Base-by-base conservation (phyloP, 257 asterid genomes). In the Leonotis leonurus region DNA sequence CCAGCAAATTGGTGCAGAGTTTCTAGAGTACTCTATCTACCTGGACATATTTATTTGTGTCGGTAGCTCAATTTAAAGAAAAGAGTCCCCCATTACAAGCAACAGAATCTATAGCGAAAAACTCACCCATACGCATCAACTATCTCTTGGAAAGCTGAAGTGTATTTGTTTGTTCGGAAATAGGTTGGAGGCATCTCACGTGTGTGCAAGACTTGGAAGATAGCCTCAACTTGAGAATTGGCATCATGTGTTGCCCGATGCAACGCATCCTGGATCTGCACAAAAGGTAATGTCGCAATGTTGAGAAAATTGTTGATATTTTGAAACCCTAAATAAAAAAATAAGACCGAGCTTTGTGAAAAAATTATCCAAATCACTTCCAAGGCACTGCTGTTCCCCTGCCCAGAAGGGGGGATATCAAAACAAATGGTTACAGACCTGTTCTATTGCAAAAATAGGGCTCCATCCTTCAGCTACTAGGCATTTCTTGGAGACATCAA, bases 401-500 rank as follows among this genome's bases (percentile, higher is more conserved):
- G 14, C 7, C 39, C 3, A 41, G 45, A 51, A 62, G 16, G 39
- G 4, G 25, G 10, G 27, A 62, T 20, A 26, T 22, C 30, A 14
- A 6, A 67, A 6, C 25, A 37, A 41, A 64, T 20, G 32, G n/a
- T 43, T 20, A 36, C 56, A 48, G 16, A 87, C 99, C 96, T 93
- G 87, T 70, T 85, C 80, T 32, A 90, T 69, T 14, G 99, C 99
- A 80, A 83, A 93, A 75, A 79, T 82, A 64, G 99, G 99, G 80
- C 97, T 87, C 97, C 99, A 93, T 25, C 99, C 99, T 82, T 93
- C 99, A 40, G 96, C 99, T 51, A 93, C 99, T 22, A 93, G 92
- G 73, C 99, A 89, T 85, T 89, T 93, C 84, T 84, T 89, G 45
- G 94, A 77, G 66, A 93, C 99, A 52, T 93, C 99, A 70, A 89